These are phyloP conservation scores for Rhododendron mucronatum DNA, from an alignment of 148 eudicot species.

Conservation along the genomic window DNA sequence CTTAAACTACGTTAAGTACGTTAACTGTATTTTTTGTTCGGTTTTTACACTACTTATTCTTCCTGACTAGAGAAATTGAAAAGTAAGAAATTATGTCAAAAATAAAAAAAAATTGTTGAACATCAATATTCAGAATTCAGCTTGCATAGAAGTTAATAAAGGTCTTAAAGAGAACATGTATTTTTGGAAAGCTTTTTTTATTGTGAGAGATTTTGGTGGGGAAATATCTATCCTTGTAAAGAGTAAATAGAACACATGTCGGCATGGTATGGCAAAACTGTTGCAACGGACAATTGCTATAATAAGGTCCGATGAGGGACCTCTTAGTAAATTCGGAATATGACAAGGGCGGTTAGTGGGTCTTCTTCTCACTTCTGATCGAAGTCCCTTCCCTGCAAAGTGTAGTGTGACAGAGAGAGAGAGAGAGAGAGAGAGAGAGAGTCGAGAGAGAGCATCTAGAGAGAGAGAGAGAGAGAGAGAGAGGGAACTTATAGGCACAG, in stretches of 20 bases:
- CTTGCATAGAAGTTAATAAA: neutral
- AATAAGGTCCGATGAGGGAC: neutral
- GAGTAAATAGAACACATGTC: neutral
- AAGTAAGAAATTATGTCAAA: too few species aligned
- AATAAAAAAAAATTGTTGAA: too few species aligned
- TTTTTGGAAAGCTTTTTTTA: too few species aligned
- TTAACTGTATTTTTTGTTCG: too few species aligned
- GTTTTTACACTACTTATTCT: too few species aligned
- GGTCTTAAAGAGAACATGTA: neutral
- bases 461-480: constrained; percentile 2
- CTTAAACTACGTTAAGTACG: too few species aligned
- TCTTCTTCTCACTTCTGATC: constrained; percentile 29
- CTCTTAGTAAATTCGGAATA: constrained; percentile 14
- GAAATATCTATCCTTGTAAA: neutral
- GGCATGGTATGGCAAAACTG: neutral
- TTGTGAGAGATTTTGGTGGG: too few species aligned
- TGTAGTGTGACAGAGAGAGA: constrained; percentile 9
- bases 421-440: constrained; percentile 5
- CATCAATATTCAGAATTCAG: too few species aligned
- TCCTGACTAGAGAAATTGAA: too few species aligned
- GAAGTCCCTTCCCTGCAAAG: constrained; percentile 40
- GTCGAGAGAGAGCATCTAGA: neutral
- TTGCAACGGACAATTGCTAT: too few species aligned
- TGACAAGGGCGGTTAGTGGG: constrained; percentile 20
- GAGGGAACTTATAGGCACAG: neutral